Base-by-base conservation (phyloP, 2,329 filamentous ascomycete genomes). In the Periconia sp. region DNA sequence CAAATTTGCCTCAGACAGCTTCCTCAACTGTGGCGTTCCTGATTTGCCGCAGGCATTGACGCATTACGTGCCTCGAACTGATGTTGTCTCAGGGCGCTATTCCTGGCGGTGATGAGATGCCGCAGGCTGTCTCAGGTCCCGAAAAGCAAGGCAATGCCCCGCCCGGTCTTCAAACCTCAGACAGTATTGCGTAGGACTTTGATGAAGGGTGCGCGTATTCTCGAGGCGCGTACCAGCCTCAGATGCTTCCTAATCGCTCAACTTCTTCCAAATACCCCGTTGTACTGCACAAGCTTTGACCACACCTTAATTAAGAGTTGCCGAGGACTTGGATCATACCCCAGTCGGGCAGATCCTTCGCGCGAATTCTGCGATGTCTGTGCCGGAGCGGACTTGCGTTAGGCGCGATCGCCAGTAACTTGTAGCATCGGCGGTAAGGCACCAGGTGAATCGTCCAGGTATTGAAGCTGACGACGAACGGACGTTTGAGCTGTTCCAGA, bases 41-140 rank as follows among this genome's bases (percentile, higher is more conserved):
- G 13, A 23, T 36, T n/a, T 28, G 36, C 22, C 16, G 19, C 22
- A n/a, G 30, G n/a, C 30, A 41, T 41, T 39, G 32, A 32, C 22
- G 35, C 41, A 36, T 22, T 21, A 9, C 4, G 5, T 22, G 19
- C n/a, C 13, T 22, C 38, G 42, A 49, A 46, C 46, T 50, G 17
- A 41, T 33, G 39, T 22, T 39, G 49, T 56, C 50, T 59, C 51
- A 55, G 43, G 41, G 30, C 36, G 35, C 16, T 32, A 15, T 26
- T 36, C 44, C 28, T 53, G 49, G 46, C 40, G 40, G 26, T 22
- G 45, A 41, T 37, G 38, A 43, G 43, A 18, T 39, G 45, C 25
- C 38, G 34, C 47, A 37, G 30, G 29, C 26, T 33, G 54, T 52
- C 39, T 57, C 56, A 52, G 19, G 34, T 45, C 46, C 26, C 43